A percentile compares a stretch with the other conserved stretches of the same genome.
These are phyloP conservation scores for Boletus reticulatus DNA, from an alignment of 768 basidiomycete species.

Conservation along the genomic window DNA sequence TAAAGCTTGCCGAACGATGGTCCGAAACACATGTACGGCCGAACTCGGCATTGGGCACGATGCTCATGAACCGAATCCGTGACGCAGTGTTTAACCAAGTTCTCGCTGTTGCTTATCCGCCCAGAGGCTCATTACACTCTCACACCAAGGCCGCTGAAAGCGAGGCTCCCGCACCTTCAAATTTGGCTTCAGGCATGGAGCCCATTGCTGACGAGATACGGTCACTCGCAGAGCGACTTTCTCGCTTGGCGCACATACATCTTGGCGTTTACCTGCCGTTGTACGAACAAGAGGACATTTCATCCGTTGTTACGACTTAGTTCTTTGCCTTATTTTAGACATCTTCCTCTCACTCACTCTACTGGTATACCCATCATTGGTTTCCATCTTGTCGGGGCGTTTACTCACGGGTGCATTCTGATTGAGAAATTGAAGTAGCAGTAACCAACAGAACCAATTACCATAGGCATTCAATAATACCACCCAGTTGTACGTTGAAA, in stretches of 20 bases:
- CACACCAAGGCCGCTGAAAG: constrained; percentile 29
- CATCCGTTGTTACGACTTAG: constrained; percentile 24
- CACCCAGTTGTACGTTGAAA: background rate
- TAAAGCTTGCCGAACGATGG: constrained; percentile 70
- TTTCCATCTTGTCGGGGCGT: constrained; percentile 27
- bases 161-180: constrained; percentile 7
- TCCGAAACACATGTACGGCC: constrained; percentile 62
- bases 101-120: constrained; percentile 50
- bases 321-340: constrained; percentile 23
- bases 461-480: constrained; percentile 29
- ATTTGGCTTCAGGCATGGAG: constrained; percentile 60
- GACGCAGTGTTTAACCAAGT: constrained; percentile 63
- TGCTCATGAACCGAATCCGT: constrained; percentile 63
- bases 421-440: constrained; percentile 27
- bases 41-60: constrained; percentile 53
- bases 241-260: constrained; percentile 72
- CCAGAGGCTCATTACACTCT: constrained; percentile 36
- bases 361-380: constrained; percentile 29
- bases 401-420: constrained; percentile 24
- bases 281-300: constrained; percentile 62
- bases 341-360: constrained; percentile 13
- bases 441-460: constrained; percentile 28
- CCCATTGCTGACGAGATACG: constrained; percentile 65
- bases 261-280: constrained; percentile 72
- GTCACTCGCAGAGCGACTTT: constrained; percentile 66